Evolutionary conservation across 441 rosid species (phyloP), one percentile per base, ranked within the genome.

Genomic region (Geranium incanum): DNA sequence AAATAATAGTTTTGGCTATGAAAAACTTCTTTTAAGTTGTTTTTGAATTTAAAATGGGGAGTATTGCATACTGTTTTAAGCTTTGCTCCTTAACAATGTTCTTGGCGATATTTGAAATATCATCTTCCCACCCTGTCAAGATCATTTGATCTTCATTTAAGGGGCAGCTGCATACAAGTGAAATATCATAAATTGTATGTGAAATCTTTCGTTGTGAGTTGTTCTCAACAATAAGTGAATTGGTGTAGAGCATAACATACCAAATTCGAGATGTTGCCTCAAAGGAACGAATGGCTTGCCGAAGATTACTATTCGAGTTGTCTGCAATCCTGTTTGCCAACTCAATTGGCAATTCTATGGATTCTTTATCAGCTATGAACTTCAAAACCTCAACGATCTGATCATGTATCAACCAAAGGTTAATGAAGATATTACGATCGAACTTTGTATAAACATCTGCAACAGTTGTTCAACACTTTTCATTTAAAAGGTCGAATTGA

Each of bases 281-380:
- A n/a, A 85, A 84, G 3, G 89, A 86, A 41, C 88, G 89, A 74
- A 88, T 81, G 66, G 90, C 89, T 81, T 86, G 90, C 13, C 89
- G 87, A 5, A 88, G 85, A 77, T 86, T 84, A 39, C 84, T 86
- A 76, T 82, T 84, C 15, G 90, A 79, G 1, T 74, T 69, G 9
- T 68, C 66, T 9, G 87, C 84, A 4, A 86, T 80, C 71, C 72
- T 84, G 37, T 82, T 78, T 0, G 85, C 88, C n/a, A 88, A 78
- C 59, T 68, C 18, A 38, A 4, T 57, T 0, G 89, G 85, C 74
- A 86, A n/a, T 23, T 71, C 7, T 75, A 82, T 75, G 68, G 85
- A 81, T 79, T 88, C 86, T 70, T 75, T 72, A 43, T 69, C 63
- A 3, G 93, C 93, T 74, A 85, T 85, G 55, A 77, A 84, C 66